Base-by-base conservation (phyloP, 352 stramenopile genomes). In the Lagenidium giganteum region DNA sequence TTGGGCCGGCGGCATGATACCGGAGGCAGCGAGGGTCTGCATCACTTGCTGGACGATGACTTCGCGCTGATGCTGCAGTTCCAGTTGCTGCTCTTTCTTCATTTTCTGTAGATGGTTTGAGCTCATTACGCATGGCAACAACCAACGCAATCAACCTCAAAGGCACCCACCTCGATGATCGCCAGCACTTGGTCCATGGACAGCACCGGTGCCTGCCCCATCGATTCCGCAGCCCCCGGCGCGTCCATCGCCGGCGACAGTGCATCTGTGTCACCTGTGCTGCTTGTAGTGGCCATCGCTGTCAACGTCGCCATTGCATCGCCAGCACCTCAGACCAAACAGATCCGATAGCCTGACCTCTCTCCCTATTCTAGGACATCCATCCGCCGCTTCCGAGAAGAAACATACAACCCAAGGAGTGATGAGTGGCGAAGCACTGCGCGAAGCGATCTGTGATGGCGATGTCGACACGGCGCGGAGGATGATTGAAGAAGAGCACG, bases 21-120 rank as follows among this genome's bases (percentile, higher is more conserved):
- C 65, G 20, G 56, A 67, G 3, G 57, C 56, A 22, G 59, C 54
- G n/a, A 89, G 61, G 25, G 33, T 74, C 23, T 67, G 30, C 40
- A 89, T 48, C 9, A 89, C 73, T 49, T 83, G 66, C 35, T 75
- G 69, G 8, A 89, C 65, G 25, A 89, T 84, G 0, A 46, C 54
- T 30, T 73, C 58, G 39, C 72, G 60, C 41, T 89, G 70, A 23
- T 80, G 59, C 23, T 70, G 33, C 0, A 89, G 52, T 18, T 80
- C 57, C n/a, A 33, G 44, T 25, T 67, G 52, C 38, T 88, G 73
- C 9, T 85, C 66, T 17, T 34, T 20, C 37, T 56, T 54, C 45
- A 70, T 48, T 55, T 54, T 42, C 51, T 67, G 35, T 24, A 22
- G 47, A 20, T 12, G 24, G 27, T 4, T 30, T 42, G 8, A 42